These are phyloP conservation scores for Claviceps sp. DNA, from an alignment of 2,329 filamentous ascomycete genomes.

Conservation along the genomic window DNA sequence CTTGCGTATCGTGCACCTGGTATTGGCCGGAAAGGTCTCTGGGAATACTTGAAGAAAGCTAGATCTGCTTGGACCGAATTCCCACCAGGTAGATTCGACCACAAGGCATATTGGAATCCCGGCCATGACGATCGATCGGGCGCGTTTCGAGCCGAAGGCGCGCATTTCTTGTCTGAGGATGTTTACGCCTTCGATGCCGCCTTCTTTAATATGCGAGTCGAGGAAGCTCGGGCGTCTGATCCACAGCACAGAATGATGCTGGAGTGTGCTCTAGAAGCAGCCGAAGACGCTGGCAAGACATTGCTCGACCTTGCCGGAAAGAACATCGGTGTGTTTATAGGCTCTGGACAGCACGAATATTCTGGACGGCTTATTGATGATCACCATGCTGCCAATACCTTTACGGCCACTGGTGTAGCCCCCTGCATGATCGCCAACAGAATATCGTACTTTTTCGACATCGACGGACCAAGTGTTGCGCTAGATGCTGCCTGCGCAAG, in stretches of 20 bases:
- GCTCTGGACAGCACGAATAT: conserved; percentile 2
- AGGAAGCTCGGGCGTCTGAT: conserved; percentile 29
- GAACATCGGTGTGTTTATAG: conserved; percentile 28
- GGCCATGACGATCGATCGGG: conserved; percentile 21
- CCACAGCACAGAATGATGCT: conserved; percentile 34
- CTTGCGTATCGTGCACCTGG: conserved; percentile 26
- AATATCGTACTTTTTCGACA: conserved; percentile 11
- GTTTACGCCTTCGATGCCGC: conserved; percentile 30
- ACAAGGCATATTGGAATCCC: conserved; percentile 12
- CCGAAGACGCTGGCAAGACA: conserved; percentile 33
- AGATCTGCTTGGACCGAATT: conserved; percentile 21
- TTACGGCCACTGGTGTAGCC: conserved; percentile 5
- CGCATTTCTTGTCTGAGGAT: conserved; percentile 26
- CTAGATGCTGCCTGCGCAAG: conserved; percentile 28
- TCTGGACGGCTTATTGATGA: not conserved
- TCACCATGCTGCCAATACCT: not conserved
- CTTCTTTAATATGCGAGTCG: conserved; percentile 29
- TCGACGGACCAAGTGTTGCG: conserved; percentile 12
- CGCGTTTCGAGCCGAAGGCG: conserved; percentile 7
- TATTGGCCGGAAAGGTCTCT: conserved; percentile 20
- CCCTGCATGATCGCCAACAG: conserved; percentile 8
- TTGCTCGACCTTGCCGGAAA: conserved; percentile 30
- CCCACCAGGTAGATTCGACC: conserved; percentile 14
- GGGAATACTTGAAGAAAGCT: conserved; percentile 19
- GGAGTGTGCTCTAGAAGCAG: conserved; percentile 34